Evolutionary conservation across 1,284 basidiomycete species (phyloP).

Genomic region (Apiotrichum siamense): DNA sequence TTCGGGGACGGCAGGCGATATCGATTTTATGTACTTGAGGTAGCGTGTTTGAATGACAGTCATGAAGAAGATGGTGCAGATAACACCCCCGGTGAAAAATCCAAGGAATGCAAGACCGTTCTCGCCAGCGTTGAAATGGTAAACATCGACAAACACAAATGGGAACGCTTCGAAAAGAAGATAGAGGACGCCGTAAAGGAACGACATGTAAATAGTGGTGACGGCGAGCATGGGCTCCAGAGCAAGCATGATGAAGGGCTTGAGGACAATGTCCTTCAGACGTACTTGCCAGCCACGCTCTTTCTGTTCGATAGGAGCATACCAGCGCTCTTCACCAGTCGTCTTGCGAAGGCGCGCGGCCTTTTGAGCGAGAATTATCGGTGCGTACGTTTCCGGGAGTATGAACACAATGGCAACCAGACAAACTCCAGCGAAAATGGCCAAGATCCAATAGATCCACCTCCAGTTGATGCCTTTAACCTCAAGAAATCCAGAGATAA

Average conservation of each 20-base stretch:
- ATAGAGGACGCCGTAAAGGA: conserved; percentile 45
- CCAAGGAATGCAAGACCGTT: conserved; percentile 52
- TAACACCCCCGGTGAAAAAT: conserved; percentile 48
- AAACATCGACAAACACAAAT: conserved; percentile 49
- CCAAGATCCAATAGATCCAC: conserved; percentile 64
- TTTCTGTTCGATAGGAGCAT: conserved; percentile 41
- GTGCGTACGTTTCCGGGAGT: conserved; percentile 66
- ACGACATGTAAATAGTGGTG: conserved; percentile 60
- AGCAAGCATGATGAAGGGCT: conserved; percentile 63
- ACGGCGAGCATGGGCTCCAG: conserved; percentile 72
- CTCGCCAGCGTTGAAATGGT: conserved; percentile 50
- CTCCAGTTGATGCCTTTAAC: conserved; percentile 48
- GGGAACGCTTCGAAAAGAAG: conserved; percentile 47
- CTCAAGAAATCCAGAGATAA: conserved; percentile 57
- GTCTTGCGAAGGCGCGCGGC: conserved; percentile 53
- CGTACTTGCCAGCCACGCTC: conserved; percentile 23
- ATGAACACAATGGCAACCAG: conserved; percentile 55
- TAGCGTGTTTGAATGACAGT: conserved; percentile 26
- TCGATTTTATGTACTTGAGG: conserved; percentile 20
- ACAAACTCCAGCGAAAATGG: conserved; percentile 54
- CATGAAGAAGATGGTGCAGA: conserved; percentile 27
- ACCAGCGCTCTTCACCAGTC: conserved; percentile 63
- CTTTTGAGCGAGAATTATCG: conserved; percentile 53
- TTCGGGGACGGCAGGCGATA: conserved; percentile 23
- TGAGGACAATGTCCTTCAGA: conserved; percentile 51